Base-by-base conservation (phyloP, 805 yeast species). In the Candida orba region DNA sequence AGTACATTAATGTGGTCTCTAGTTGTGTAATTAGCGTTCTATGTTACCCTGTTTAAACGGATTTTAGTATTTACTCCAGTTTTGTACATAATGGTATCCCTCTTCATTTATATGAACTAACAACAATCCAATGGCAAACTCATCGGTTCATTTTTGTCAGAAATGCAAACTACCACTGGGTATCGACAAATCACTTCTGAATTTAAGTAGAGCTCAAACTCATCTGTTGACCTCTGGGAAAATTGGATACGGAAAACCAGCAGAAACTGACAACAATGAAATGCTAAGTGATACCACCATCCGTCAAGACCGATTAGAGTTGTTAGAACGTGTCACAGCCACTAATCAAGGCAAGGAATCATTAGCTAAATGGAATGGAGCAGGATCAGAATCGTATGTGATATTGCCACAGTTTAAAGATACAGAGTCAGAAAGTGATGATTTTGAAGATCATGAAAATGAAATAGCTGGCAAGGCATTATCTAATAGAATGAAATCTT, bases 101-200 rank as follows among this genome's bases (percentile, higher is more conserved):
- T 12, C n/a, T 13, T 30, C 8, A 30, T 14, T n/a, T 30, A 14
- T 13, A 6, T 30, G 4, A 6, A 14, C 14, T 14, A 14, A 30
- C 31, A 24, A 23, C 13, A 10, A 24, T 8, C 10, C 13, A 17
- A 24, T 34, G 31, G 27, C 45, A 60, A 5, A 22, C 15, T 12
- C 39, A 45, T 8, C 60, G 52, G 35, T 31, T 37, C 45, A 44
- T 55, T 63, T 63, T 34, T 84, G 93, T 61, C 84, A 78, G 55
- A 64, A 78, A 52, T 84, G 91, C 59, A 70, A 75, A 45, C 66
- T 75, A 18, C 83, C 85, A 1, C 56, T 84, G 29, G 56, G 59
- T 12, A 62, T 81, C 6, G 85, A 83, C 56, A 71, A 71, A 12
- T 73, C 87, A 0, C 57, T 84, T 13, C 58, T 65, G 18, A 72